Evolutionary conservation across 768 basidiomycete genomes (phyloP), one percentile per base, ranked within the genome.

Genomic region (Suillus decipiens): DNA sequence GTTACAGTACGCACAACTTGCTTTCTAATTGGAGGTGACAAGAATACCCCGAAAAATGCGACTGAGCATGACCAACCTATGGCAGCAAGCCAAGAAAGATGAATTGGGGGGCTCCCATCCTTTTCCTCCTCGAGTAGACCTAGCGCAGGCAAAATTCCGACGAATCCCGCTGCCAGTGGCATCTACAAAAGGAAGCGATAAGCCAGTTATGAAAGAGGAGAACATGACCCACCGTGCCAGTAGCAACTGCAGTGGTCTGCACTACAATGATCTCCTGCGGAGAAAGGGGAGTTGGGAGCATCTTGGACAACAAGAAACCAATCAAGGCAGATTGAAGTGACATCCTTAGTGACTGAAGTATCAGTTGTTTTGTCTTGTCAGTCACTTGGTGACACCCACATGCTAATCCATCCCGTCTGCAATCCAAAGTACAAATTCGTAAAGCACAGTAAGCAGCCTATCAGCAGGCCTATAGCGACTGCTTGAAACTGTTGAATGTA

Each of bases 41-140:
- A 81, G 75, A 98, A 96, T n/a, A 98, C 96, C 86, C 96, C 96
- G 76, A 98, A 99, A 79, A 95, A 99, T 5, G 96, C 96, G 33
- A 96, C 84, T 7, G 89, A 92, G 65, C 86, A 88, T 12, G 93
- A 95, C 96, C 96, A 99, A 5, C 82, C 85, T 24, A 95, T 79
- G 24, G 93, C 84, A 34, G 86, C 81, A 22, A 85, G 64, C 87
- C 89, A 95, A 9, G 88, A 85, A 45, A 98, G 79, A 64, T 83
- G 78, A 15, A 98, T 83, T 1, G 95, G 89, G 1, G 84, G 83
- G 9, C 86, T 81, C 10, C 93, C 94, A 67, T 99, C 96, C 61
- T 84, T 79, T 51, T 84, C 81, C 68, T 85, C 80, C 59, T 86
- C 84, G n/a, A 99, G 82, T 58, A 96, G 76, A 28, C 88, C 85